Conservation (phyloP, 768 basidiomycete genomes). For the Peribolospora baueri region DNA sequence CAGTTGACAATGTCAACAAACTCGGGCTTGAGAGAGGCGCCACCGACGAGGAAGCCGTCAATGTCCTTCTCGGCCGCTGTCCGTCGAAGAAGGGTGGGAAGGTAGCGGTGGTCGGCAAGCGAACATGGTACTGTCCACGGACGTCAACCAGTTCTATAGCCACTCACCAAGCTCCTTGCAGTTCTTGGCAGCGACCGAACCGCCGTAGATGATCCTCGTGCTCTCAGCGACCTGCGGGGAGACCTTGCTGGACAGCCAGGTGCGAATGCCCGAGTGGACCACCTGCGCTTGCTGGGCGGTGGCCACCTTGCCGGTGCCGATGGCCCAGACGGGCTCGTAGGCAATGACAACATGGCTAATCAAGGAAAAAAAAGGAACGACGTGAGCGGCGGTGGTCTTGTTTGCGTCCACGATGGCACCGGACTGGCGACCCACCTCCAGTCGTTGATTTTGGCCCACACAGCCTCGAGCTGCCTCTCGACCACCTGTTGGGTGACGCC, state of each 20-base stretch:
- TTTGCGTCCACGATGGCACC: no score
- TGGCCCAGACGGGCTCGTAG: conserved; percentile 96
- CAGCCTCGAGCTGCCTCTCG: conserved; percentile 54
- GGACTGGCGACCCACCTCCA: conserved; percentile 42
- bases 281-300: conserved; percentile 57
- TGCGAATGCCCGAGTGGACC: conserved; percentile 58
- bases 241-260: conserved; percentile 40
- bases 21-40: conserved; percentile 92
- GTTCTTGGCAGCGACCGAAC: conserved; percentile 74
- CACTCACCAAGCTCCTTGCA: conserved; percentile 58
- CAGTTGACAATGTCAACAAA: not conserved
- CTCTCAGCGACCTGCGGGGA: conserved; percentile 42
- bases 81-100: not conserved
- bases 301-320: conserved; percentile 91
- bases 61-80: conserved; percentile 55
- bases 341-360: conserved; percentile 71
- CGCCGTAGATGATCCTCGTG: conserved; percentile 83
- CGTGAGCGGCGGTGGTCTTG: no score
- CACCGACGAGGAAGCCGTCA: conserved; percentile 82
- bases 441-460: conserved; percentile 29
- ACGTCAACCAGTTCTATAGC: not conserved
- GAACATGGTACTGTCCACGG: not conserved
- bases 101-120: not conserved
- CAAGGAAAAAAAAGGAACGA: conserved; percentile 1
- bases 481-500: conserved; percentile 55